Percentiles rank a stretch among this genome's conserved stretches.
Evolutionary conservation across 1,284 basidiomycete species (phyloP).

Genomic region (Ceratobasidium theobromae): DNA sequence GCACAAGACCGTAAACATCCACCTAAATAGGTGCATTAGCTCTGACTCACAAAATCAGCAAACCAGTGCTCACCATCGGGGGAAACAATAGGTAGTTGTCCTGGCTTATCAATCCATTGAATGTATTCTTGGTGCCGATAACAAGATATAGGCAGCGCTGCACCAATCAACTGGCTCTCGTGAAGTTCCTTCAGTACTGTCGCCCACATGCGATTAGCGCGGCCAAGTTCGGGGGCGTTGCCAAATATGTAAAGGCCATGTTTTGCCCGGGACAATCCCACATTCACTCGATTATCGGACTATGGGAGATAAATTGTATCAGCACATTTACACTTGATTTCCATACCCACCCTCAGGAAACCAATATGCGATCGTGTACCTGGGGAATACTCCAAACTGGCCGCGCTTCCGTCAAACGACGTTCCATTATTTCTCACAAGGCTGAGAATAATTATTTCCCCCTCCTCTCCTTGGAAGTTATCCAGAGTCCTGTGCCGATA

Average conservation of each 20-base stretch:
- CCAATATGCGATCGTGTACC: constrained; percentile 56
- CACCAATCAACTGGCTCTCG: constrained; percentile 50
- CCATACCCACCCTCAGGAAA: constrained; percentile 58
- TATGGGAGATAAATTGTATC: constrained; percentile 21
- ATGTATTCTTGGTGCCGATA: constrained; percentile 54
- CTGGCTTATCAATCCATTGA: constrained; percentile 53
- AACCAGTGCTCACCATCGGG: constrained; percentile 54
- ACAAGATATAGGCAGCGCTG: constrained; percentile 60
- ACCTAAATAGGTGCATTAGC: constrained; percentile 45
- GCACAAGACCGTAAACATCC: constrained; percentile 64
- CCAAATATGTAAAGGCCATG: constrained; percentile 73
- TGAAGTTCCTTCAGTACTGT: constrained; percentile 59
- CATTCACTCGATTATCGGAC: constrained; percentile 46
- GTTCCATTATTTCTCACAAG: constrained; percentile 66
- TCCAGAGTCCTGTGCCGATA: constrained; percentile 59
- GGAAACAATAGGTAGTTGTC: constrained; percentile 53
- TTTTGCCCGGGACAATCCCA: constrained; percentile 71
- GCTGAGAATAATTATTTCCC: constrained; percentile 65
- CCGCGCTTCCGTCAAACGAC: constrained; percentile 10
- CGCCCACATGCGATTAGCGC: constrained; percentile 60
- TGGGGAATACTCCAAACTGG: constrained; percentile 23
- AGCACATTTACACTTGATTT: not conserved
- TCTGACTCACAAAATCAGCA: not conserved
- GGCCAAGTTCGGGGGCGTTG: constrained; percentile 56
- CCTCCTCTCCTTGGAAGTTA: constrained; percentile 58